Evolutionary conservation across 495 filamentous ascomycete species (phyloP).

Genomic region (Letharia columbiana): DNA sequence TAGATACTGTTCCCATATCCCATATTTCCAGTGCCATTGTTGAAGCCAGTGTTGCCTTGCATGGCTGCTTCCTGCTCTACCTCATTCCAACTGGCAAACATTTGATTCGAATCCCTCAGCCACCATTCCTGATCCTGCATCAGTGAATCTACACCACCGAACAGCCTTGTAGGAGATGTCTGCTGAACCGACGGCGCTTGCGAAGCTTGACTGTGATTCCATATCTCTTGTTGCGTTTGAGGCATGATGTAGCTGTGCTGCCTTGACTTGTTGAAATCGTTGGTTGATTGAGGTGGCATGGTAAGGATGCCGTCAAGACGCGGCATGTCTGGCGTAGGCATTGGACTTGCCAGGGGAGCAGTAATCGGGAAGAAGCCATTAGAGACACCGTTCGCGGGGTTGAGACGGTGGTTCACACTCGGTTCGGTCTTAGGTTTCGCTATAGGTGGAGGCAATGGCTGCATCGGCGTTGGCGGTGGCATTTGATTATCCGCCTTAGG

Average conservation of each 20-base stretch:
- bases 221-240: constrained; percentile 13
- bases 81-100: constrained; percentile 43
- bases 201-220: constrained; percentile 6
- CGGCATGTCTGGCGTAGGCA: constrained; percentile 3
- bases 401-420: background rate
- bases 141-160: constrained; percentile 38
- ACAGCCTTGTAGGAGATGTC: constrained; percentile 30
- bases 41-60: constrained; percentile 11
- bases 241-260: constrained; percentile 9
- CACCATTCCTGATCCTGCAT: constrained; percentile 54
- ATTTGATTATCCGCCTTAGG: constrained; percentile 9
- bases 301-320: constrained; percentile 6
- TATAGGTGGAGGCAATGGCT: constrained; percentile 4
- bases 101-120: constrained; percentile 41
- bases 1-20: constrained; percentile 2
- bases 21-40: constrained; percentile 11
- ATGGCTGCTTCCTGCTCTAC: constrained; percentile 19
- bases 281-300: constrained; percentile 2
- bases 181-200: constrained; percentile 5
- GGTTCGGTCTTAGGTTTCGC: constrained; percentile 3
- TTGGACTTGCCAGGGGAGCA: constrained; percentile 12
- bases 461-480: constrained; percentile 2
- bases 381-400: background rate
- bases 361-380: constrained; percentile 9
- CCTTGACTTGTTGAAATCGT: background rate